Base-by-base conservation (phyloP, 345 rosid species). In the Salix dunnii region DNA sequence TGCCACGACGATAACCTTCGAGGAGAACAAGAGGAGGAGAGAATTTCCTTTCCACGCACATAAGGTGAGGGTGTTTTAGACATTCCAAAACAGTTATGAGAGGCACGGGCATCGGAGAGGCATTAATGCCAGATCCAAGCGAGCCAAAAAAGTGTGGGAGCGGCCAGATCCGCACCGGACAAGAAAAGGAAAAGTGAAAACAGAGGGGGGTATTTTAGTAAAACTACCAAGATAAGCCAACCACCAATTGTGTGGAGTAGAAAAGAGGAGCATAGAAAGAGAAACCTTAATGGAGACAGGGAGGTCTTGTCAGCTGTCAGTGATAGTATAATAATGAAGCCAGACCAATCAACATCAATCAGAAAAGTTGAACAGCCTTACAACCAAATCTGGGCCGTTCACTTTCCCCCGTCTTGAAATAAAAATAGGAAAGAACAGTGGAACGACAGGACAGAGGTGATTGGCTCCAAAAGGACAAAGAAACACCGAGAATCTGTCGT, bases 281-380 rank as follows among this genome's bases (percentile, higher is more conserved):
- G 82, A 84, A 80, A 86, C 84, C 87, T 84, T 80, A 87, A 85
- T 82, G 85, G 77, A 55, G 85, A 77, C 84, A 76, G 77, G 63
- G 66, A 33, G 55, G 73, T 79, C 72, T 10, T 42, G 75, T 82
- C 82, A 75, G 40, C 27, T 23, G 76, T 79, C 63, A 73, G 71
- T 18, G 58, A 35, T 70, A 20, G 68, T 43, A 74, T 43, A 74
- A 62, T 68, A n/a, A 17, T 2, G 4, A 48, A n/a, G 9, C 36
- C 36, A 9, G 11, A 60, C 73, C 38, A 51, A 66, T 72, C 70
- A 77, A 58, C 38, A 23, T 31, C 42, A 36, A 23, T 33, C 27
- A 43, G 8, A 11, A 46, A 75, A 6, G 28, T 4, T 17, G 12
- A 65, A 36, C 35, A 43, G 68, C 40, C 30, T 55, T 17, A 27